phyloP scores from a whole-genome alignment of 2,329 filamentous ascomycete species.

The Fusarium cicatricum region DNA sequence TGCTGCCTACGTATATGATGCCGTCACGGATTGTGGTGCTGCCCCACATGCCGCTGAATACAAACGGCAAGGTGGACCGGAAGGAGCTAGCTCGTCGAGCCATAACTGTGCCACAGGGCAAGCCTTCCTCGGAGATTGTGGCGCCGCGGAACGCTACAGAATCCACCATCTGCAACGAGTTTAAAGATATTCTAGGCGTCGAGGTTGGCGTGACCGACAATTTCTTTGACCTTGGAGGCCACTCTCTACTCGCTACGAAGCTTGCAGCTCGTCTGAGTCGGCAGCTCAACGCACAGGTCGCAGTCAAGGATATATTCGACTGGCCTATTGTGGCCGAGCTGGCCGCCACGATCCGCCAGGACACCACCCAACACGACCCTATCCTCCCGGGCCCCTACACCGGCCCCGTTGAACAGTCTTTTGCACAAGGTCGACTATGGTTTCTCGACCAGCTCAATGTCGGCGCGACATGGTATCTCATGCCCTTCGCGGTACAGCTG shows the following conservation, averaged over 20 bases:
- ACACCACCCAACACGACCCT: too few species aligned
- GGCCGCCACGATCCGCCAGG: constrained; percentile 50
- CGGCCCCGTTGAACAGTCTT: constrained; percentile 11
- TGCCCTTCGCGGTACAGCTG: constrained; percentile 5
- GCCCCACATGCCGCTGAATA: background rate
- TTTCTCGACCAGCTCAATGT: constrained; percentile 10
- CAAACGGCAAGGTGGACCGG: constrained; percentile 3
- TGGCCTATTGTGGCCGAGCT: background rate
- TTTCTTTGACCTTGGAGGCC: background rate
- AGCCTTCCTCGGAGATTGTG: too few species aligned
- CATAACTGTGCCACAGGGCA: too few species aligned
- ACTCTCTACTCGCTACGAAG: constrained; percentile 1
- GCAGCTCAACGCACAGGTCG: background rate
- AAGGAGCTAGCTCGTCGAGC: background rate
- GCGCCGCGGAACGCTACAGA: too few species aligned
- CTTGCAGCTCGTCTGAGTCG: background rate
- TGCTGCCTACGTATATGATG: background rate
- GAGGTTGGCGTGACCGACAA: background rate
- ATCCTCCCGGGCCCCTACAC: too few species aligned
- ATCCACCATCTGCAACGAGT: too few species aligned
- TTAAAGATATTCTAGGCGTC: background rate
- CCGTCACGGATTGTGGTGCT: background rate
- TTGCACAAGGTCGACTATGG: constrained; percentile 9
- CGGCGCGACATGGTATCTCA: constrained; percentile 7
- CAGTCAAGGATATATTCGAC: background rate